Percentiles rank a stretch among this genome's conserved stretches.
phyloP scores from a whole-genome alignment of 306 rosid species.

The Prinsepia uniflora region DNA sequence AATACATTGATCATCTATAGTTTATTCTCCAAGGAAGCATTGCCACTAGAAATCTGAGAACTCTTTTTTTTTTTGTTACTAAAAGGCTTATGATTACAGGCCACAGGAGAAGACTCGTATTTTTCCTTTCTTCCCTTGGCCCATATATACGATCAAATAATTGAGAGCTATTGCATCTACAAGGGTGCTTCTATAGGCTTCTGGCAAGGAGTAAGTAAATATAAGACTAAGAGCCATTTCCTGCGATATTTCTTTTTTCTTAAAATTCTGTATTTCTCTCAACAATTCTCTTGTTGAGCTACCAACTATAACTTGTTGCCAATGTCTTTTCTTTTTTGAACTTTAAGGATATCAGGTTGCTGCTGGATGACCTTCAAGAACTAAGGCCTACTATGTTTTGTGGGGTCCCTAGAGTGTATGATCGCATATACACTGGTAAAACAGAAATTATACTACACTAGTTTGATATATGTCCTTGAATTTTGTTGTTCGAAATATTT shows the following conservation, averaged over 20 bases:
- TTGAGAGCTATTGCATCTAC: slow-evolving; percentile 76
- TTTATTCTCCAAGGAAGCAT: not conserved
- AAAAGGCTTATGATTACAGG: no score
- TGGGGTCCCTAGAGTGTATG: slow-evolving; percentile 89
- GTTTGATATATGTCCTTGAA: not conserved
- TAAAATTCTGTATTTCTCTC: not conserved
- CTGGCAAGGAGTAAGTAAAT: slow-evolving; percentile 78
- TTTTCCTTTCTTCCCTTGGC: slow-evolving; percentile 89
- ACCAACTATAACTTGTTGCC: not conserved
- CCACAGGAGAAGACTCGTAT: slow-evolving; percentile 66
- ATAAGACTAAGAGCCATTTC: slow-evolving; percentile 4
- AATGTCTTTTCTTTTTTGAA: slow-evolving; percentile 23
- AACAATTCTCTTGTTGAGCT: not conserved
- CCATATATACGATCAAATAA: slow-evolving; percentile 73
- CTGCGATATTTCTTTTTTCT: not conserved
- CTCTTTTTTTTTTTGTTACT: not conserved
- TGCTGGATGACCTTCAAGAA: slow-evolving; percentile 76
- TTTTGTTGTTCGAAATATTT: slow-evolving; percentile 18
- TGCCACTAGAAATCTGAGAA: not conserved
- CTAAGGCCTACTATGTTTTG: slow-evolving; percentile 77
- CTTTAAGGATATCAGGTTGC: slow-evolving; percentile 70
- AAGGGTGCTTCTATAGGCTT: slow-evolving; percentile 76
- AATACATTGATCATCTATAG: no score
- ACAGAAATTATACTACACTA: not conserved
- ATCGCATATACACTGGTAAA: slow-evolving; percentile 63